Conservation (phyloP, 495 filamentous ascomycete genomes). For the Daldinia childiae region DNA sequence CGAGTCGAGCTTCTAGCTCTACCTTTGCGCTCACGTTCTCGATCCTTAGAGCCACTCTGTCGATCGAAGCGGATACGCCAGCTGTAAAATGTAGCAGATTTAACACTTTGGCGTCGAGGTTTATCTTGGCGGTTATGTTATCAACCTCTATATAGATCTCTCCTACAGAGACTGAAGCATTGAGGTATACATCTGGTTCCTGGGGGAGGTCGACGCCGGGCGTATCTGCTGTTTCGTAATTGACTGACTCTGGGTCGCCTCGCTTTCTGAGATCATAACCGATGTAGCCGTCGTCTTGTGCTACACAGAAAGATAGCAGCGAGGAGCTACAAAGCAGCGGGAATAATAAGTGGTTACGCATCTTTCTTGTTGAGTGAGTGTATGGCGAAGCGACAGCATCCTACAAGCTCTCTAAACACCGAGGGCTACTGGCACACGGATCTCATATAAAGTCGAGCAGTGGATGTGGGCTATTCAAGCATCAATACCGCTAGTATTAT, state of each 20-base stretch:
- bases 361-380: background rate
- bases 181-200: constrained; percentile 65
- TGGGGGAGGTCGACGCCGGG: constrained; percentile 50
- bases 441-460: background rate
- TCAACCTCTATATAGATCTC: constrained; percentile 63
- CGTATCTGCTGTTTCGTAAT: constrained; percentile 63
- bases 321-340: constrained; percentile 38
- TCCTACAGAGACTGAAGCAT: constrained; percentile 62
- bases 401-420: background rate
- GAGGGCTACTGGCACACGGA: background rate
- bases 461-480: background rate
- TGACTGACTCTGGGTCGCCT: constrained; percentile 57
- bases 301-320: constrained; percentile 34
- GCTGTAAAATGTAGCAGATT: constrained; percentile 65
- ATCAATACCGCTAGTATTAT: background rate
- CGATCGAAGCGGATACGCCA: constrained; percentile 63
- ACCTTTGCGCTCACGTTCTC: constrained; percentile 66
- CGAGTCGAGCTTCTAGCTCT: constrained; percentile 63
- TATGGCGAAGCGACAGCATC: background rate
- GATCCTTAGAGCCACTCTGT: constrained; percentile 61
- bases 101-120: constrained; percentile 66
- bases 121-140: constrained; percentile 68
- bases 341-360: background rate
- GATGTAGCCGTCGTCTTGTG: constrained; percentile 56
- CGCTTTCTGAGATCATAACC: constrained; percentile 62